These are phyloP conservation scores for Parathielavia appendiculata DNA, from an alignment of 495 filamentous ascomycete species.

Conservation along the genomic window DNA sequence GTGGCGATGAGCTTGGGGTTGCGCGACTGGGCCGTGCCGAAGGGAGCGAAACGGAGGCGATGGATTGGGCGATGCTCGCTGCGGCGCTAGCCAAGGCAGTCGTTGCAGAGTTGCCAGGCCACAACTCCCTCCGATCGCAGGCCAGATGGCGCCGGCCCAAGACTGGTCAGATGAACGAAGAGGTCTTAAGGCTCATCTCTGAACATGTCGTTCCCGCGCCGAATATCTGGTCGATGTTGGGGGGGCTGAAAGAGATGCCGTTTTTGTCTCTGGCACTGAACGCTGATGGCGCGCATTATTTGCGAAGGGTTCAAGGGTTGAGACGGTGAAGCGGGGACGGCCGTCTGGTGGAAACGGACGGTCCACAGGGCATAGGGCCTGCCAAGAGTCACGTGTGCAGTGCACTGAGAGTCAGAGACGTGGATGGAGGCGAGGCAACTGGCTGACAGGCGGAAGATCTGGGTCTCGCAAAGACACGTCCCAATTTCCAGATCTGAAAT, in stretches of 20 bases:
- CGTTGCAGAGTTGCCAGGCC: not conserved
- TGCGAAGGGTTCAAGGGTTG: conserved; percentile 4
- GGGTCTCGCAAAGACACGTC: no score
- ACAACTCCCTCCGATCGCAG: not conserved
- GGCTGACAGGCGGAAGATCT: no score
- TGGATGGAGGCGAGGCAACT: not conserved
- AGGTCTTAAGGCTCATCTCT: not conserved
- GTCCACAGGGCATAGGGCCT: not conserved
- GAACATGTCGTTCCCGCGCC: conserved; percentile 4
- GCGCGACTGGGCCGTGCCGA: conserved; percentile 5
- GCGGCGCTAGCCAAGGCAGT: no score
- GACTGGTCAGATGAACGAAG: not conserved
- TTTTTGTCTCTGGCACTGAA: conserved; percentile 9
- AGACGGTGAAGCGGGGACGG: conserved; percentile 14
- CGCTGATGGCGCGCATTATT: conserved; percentile 8
- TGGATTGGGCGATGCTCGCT: not conserved
- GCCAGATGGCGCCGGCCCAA: not conserved
- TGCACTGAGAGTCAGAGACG: not conserved
- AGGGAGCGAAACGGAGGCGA: conserved; percentile 19
- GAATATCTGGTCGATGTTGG: not conserved
- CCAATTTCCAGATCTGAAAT: no score
- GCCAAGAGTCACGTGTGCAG: conserved; percentile 2
- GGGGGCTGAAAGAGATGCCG: conserved; percentile 9
- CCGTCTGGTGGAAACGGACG: conserved; percentile 6
- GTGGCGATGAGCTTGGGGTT: not conserved